These are phyloP conservation scores for Quercus aquifolioides DNA, from an alignment of 306 rosid genomes.

Conservation along the genomic window DNA sequence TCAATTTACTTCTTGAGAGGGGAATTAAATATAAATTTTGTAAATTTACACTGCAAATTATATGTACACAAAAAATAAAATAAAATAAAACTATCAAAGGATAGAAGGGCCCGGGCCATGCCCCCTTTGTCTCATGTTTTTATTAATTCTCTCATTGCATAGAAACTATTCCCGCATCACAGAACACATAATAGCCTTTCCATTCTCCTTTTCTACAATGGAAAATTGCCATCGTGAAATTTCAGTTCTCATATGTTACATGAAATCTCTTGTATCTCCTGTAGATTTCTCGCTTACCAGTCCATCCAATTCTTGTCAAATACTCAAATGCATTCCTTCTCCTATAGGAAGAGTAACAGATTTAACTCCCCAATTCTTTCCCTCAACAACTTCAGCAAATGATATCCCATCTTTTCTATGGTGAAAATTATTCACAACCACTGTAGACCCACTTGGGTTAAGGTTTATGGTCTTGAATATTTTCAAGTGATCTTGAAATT, in stretches of 20 bases:
- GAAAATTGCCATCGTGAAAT: background rate
- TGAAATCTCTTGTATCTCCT: conserved; percentile 21
- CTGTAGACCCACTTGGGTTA: conserved; percentile 13
- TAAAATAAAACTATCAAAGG: no score
- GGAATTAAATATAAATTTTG: no score
- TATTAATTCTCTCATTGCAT: no score
- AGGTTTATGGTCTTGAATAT: conserved; percentile 14
- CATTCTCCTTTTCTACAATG: background rate
- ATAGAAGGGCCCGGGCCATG: no score
- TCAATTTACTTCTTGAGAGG: no score
- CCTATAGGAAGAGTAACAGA: conserved; percentile 15
- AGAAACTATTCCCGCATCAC: no score
- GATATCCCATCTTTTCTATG: background rate
- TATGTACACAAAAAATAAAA: no score
- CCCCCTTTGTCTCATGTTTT: no score
- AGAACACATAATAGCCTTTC: no score
- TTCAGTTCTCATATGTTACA: conserved; percentile 24
- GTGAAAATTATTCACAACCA: conserved; percentile 4
- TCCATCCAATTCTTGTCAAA: conserved; percentile 10
- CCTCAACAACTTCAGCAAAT: conserved; percentile 4
- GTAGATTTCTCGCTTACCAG: background rate
- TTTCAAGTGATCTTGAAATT: background rate
- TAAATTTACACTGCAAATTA: no score
- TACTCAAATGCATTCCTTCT: conserved; percentile 19
- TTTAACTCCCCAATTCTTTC: background rate